These are phyloP conservation scores for Malus sylvestris DNA, from an alignment of 306 rosid species.

Conservation along the genomic window DNA sequence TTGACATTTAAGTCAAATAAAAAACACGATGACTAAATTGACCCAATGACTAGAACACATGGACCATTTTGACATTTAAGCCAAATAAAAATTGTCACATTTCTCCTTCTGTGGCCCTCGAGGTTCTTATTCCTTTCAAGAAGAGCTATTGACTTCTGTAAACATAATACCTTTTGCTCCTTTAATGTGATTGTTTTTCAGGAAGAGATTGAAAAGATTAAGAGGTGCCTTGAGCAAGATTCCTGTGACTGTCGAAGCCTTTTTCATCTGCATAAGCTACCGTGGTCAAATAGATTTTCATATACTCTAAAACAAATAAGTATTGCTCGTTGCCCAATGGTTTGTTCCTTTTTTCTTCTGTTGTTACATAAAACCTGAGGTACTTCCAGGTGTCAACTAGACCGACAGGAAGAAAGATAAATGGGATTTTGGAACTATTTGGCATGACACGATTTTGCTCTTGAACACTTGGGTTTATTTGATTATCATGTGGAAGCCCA, in stretches of 20 bases:
- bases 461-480: neutral
- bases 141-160: neutral
- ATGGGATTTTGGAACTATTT: neutral
- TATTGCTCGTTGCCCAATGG: constrained; percentile 83
- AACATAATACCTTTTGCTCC: constrained; percentile 12
- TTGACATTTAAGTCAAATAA: no score
- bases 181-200: constrained; percentile 26
- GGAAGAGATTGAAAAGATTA: constrained; percentile 57
- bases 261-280: constrained; percentile 41
- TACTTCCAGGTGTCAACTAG: neutral
- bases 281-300: constrained; percentile 79
- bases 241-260: constrained; percentile 48
- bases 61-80: no score
- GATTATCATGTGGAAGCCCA: neutral
- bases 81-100: neutral
- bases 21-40: no score
- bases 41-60: no score
- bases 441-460: neutral
- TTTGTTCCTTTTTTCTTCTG: constrained; percentile 19
- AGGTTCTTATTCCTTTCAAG: neutral
- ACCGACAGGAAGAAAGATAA: neutral
- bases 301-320: constrained; percentile 66
- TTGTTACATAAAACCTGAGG: neutral
- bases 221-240: constrained; percentile 61
- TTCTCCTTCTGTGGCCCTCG: neutral